Evolutionary conservation across 129 eudicot species (phyloP).

Genomic region (Arctium lappa): DNA sequence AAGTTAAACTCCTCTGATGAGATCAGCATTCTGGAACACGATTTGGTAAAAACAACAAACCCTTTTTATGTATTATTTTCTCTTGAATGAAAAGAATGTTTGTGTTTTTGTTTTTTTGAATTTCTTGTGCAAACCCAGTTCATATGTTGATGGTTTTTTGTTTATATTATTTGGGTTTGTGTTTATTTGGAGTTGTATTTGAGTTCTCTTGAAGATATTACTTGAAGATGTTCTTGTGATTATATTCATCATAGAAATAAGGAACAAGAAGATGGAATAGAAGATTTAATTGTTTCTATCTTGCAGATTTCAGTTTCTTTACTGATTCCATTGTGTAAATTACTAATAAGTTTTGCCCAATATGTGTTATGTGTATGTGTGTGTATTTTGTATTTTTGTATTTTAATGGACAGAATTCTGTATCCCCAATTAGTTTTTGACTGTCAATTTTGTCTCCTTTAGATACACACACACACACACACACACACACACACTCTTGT

Average conservation of each 20-base stretch:
- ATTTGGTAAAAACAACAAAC: constrained; percentile 42
- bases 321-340: neutral
- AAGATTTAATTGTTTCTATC: neutral
- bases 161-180: constrained; percentile 18
- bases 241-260: neutral
- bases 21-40: constrained; percentile 42
- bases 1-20: constrained; percentile 54
- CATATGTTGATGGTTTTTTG: constrained; percentile 16
- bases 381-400: neutral
- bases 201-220: constrained; percentile 1
- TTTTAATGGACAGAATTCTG: neutral
- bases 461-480: too few relatives aligned
- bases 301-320: neutral
- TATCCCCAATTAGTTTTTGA: constrained; percentile 21
- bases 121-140: constrained; percentile 4
- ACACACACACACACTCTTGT: too few relatives aligned
- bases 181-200: neutral
- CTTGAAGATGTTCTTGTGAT: constrained; percentile 12
- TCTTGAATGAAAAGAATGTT: neutral
- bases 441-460: constrained; percentile 5
- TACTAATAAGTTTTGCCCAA: constrained; percentile 11
- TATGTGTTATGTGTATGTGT: neutral
- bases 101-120: neutral
- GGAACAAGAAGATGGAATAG: neutral
- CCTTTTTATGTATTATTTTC: neutral